These are phyloP conservation scores for Craspedostauros australis DNA, from an alignment of 108 stramenopile genomes.

Conservation along the genomic window DNA sequence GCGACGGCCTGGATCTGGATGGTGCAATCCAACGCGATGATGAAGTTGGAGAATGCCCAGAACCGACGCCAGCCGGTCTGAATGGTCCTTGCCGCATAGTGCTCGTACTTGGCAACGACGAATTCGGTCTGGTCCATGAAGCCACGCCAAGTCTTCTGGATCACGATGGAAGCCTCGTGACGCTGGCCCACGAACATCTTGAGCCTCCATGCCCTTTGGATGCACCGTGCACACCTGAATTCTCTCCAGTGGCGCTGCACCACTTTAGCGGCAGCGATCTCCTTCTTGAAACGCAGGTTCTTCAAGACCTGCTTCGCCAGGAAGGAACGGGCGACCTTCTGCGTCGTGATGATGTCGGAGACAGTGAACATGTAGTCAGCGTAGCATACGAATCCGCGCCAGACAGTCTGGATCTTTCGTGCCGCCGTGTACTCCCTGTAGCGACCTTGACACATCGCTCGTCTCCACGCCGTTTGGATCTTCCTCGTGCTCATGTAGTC, in stretches of 20 bases:
- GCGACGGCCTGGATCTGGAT: constrained; percentile 35
- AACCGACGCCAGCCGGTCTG: constrained; percentile 20
- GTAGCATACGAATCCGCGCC: constrained; percentile 40
- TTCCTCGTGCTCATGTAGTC: constrained; percentile 6
- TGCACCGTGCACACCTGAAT: not conserved
- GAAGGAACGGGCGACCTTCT: constrained; percentile 51
- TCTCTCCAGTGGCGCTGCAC: not conserved
- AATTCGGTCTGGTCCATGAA: constrained; percentile 35
- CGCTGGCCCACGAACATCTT: not conserved
- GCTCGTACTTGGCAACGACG: constrained; percentile 8
- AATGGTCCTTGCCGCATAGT: constrained; percentile 12
- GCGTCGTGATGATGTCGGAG: constrained; percentile 49
- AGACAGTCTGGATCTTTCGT: constrained; percentile 33
- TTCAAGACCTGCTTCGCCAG: constrained; percentile 11
- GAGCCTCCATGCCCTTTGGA: not conserved
- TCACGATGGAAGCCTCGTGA: constrained; percentile 18
- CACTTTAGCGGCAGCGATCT: not conserved
- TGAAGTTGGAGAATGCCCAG: constrained; percentile 14
- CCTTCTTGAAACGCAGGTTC: not conserved
- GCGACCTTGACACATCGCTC: no score
- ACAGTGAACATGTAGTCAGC: constrained; percentile 42
- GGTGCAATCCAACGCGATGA: constrained; percentile 19
- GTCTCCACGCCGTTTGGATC: no score
- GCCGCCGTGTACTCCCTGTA: constrained; percentile 24
- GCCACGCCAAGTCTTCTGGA: constrained; percentile 42